Evolutionary conservation across 2,329 filamentous ascomycete genomes (phyloP), one percentile per base, ranked within the genome.

Genomic region (Tolypocladium inflatum): DNA sequence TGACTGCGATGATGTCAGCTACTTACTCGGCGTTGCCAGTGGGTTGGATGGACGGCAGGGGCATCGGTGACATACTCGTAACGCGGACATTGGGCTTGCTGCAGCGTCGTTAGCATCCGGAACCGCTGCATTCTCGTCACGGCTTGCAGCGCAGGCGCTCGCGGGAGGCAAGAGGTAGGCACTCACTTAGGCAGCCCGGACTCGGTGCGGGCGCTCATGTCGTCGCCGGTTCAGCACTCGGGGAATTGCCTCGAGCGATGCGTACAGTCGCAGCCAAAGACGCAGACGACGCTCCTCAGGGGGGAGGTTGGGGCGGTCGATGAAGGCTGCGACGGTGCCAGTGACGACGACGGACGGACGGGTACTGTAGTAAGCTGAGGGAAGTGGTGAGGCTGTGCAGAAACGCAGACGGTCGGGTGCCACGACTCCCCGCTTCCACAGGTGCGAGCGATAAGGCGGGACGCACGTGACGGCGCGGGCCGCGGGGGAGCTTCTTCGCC

Each of bases 51-150:
- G 42, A 41, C 48, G 8, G 13, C 21, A 39, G 42, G 26, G 60
- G 60, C 55, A 58, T 61, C 61, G 59, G 51, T 58, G 65, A 75
- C 84, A 73, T 84, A 97, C 93, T 96, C 68, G 92, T 97, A 66
- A 97, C 85, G 76, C 93, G 87, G 71, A 97, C 80, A 77, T 97
- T 97, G 70, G 90, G 85, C 78, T 88, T 85, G 74, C 88, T 90
- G 67, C 61, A 63, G 55, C 56, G 59, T 51, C 55, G 68, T 76
- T 63, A 75, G 74, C 61, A 55, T 30, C 56, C 23, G 59, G 37
- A 57, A 50, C 8, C 19, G 11, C 33, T 7, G 11, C 48, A 15
- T 52, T 17, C 13, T 51, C 15, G 30, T 11, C 26, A n/a, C 26
- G 33, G 11, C 19, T 35, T 33, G 48, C 30, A 21, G 48, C 41